A percentile compares a stretch with the other conserved stretches of the same genome.
Conservation (phyloP, 78 protist species). For the Chrysochromulina tobinii region DNA sequence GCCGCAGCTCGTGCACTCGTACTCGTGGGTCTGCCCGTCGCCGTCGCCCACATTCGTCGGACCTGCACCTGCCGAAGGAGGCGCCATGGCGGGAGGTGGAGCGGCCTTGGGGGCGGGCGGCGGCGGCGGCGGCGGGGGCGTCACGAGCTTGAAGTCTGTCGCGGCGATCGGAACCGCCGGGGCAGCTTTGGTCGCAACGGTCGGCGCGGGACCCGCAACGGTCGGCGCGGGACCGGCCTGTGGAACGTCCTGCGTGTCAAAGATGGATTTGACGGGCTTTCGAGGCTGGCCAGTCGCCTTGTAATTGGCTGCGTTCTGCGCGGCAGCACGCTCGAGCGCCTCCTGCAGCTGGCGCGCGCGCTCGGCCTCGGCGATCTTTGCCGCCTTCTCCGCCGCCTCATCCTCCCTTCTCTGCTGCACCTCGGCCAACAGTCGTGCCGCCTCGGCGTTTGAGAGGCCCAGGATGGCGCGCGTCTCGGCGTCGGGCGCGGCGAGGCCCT, state of each 20-base stretch:
- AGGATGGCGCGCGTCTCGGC: neutral
- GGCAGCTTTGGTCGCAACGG: no score
- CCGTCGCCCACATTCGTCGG: neutral
- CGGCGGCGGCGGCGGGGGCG: no score
- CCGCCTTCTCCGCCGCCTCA: constrained; percentile 21
- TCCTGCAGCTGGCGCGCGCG: neutral
- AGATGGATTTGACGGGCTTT: neutral
- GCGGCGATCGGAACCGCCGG: no score
- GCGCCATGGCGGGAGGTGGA: no score
- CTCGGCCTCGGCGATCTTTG: neutral
- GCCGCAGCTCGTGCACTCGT: constrained; percentile 22
- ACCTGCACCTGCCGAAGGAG: no score
- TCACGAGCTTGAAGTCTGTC: no score
- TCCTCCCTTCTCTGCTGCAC: neutral
- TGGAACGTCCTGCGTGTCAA: no score
- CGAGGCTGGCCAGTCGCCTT: neutral
- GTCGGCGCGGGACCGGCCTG: no score
- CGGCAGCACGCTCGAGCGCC: neutral
- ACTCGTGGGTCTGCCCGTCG: neutral
- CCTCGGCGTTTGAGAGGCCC: neutral
- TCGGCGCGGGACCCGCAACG: no score
- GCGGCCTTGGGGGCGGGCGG: no score
- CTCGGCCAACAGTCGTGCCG: neutral
- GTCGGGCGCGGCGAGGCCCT: neutral
- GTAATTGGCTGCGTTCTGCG: neutral